phyloP scores from a whole-genome alignment of 2,329 filamentous ascomycete species.

The Colletotrichum viniferum region DNA sequence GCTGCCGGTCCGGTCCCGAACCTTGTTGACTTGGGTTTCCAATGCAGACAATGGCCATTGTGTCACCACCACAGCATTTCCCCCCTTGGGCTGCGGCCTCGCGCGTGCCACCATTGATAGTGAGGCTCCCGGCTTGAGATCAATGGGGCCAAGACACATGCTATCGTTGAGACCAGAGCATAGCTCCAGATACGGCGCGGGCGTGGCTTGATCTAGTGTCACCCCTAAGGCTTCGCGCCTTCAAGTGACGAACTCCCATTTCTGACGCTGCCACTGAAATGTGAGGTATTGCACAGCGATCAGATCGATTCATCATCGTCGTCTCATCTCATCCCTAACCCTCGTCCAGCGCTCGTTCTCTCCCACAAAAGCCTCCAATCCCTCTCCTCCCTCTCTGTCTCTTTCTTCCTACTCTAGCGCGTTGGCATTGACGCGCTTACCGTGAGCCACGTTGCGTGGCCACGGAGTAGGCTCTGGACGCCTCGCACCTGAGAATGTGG shows the following conservation, averaged over 20 bases:
- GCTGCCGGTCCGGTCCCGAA: not conserved
- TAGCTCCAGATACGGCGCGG: not conserved
- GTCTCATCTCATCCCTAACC: not conserved
- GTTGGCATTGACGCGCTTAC: not conserved
- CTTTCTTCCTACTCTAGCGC: not conserved
- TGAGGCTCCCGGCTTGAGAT: not conserved
- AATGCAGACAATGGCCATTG: not conserved
- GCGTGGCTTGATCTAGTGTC: not conserved
- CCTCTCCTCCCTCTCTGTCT: not conserved
- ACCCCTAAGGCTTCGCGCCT: not conserved
- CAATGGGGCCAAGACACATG: not conserved
- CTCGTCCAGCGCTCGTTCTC: not conserved
- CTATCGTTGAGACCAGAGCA: not conserved
- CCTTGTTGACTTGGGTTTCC: not conserved
- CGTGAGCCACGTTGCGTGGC: not conserved
- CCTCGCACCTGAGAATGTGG: conserved; percentile 16
- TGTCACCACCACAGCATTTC: not conserved
- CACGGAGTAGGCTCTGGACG: not conserved
- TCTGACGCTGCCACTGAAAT: not conserved
- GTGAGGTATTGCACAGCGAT: not conserved
- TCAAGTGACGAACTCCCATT: not conserved
- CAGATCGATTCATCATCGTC: not conserved
- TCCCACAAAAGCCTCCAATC: not conserved
- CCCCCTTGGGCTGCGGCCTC: not conserved
- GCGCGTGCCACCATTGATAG: conserved; percentile 5